Conservation (phyloP, 257 asterid genomes). For the Solanum habrochaites region DNA sequence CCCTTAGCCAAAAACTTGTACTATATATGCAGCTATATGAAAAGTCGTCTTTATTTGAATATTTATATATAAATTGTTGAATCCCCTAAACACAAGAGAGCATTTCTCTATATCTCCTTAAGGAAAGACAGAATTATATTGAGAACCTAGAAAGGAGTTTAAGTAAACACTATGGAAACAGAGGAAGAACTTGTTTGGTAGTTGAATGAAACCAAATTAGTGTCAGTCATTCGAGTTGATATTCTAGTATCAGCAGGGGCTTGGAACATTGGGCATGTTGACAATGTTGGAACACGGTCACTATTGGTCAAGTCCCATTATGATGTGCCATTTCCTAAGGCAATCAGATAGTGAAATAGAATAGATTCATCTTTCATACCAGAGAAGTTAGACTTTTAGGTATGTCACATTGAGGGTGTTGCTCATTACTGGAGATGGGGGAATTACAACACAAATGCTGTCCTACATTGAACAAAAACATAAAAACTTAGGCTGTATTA, state of each 20-base stretch:
- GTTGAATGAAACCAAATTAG: background rate
- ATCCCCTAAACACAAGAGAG: background rate
- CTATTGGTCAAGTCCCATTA: background rate
- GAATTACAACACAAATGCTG: background rate
- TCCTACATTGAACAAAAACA: background rate
- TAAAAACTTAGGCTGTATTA: background rate
- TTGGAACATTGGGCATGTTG: background rate
- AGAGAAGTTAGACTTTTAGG: background rate
- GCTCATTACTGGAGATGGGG: background rate
- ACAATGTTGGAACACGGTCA: background rate
- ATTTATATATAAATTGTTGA: background rate
- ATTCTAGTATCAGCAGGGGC: background rate
- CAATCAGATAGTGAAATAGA: background rate
- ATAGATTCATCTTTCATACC: background rate
- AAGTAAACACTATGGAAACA: background rate
- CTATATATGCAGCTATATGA: background rate
- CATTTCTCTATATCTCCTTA: background rate
- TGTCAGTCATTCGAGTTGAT: background rate
- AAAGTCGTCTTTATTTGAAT: background rate
- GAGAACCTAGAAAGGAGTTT: background rate
- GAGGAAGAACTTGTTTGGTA: background rate
- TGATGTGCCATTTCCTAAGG: background rate
- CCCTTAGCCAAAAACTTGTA: background rate
- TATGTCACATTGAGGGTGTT: background rate
- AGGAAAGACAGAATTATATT: background rate